A percentile compares a stretch with the other conserved stretches of the same genome.
Conservation (phyloP, 2,329 filamentous ascomycete species). For the Claviceps digitariae region DNA sequence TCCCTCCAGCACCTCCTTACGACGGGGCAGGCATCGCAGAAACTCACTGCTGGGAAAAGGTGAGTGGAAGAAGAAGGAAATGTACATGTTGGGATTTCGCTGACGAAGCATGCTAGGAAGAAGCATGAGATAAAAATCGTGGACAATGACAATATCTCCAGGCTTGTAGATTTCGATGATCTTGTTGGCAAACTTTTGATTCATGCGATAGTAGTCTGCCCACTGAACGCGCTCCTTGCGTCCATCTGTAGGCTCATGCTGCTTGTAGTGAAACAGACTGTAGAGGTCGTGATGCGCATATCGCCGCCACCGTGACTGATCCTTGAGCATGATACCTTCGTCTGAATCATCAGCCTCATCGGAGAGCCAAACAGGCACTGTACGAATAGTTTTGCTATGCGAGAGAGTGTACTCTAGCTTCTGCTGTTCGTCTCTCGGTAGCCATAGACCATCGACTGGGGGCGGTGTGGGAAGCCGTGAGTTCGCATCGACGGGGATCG, state of each 20-base stretch:
- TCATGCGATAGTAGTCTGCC: conserved; percentile 88
- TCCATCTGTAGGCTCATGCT: conserved; percentile 79
- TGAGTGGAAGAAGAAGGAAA: conserved; percentile 86
- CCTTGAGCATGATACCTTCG: conserved; percentile 60
- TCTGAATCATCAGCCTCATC: conserved; percentile 57
- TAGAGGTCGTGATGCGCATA: conserved; percentile 90
- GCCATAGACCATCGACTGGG: conserved; percentile 53
- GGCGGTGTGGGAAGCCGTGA: conserved; percentile 42
- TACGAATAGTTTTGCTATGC: conserved; percentile 61
- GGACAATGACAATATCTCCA: conserved; percentile 82
- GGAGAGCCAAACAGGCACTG: conserved; percentile 77
- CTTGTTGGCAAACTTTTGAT: conserved; percentile 78
- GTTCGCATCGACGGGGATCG: conserved; percentile 57
- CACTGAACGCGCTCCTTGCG: conserved; percentile 70
- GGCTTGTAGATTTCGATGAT: conserved; percentile 84
- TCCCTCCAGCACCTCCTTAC: conserved; percentile 83
- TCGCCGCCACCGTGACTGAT: conserved; percentile 75
- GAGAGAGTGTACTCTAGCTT: conserved; percentile 62
- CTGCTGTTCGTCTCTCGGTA: conserved; percentile 56
- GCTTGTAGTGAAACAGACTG: conserved; percentile 91
- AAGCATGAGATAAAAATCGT: conserved; percentile 88
- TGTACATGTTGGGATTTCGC: conserved; percentile 75
- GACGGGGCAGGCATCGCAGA: conserved; percentile 71
- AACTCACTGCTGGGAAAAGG: conserved; percentile 96
- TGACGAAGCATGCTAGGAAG: conserved; percentile 82